Evolutionary conservation across 208 protist genomes (phyloP).

Genomic region (Wallacemonas sp.): DNA sequence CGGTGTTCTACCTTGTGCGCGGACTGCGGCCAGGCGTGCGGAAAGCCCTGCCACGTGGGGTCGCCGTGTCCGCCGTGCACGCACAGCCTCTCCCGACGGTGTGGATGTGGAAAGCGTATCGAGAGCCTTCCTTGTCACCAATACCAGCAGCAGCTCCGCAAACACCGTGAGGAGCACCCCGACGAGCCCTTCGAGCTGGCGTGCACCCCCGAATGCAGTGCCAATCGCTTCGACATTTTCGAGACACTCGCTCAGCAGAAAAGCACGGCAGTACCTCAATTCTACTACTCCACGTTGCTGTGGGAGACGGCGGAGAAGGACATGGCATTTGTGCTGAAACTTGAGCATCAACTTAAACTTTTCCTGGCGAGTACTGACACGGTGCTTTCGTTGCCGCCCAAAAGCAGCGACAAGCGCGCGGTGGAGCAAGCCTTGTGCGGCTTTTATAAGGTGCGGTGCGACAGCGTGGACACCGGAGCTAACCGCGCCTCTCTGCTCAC

Average conservation of each 20-base stretch:
- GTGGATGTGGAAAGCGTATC: conserved; percentile 46
- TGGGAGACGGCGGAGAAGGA: conserved; percentile 38
- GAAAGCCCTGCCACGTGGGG: conserved; percentile 41
- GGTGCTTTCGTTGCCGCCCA: conserved; percentile 40
- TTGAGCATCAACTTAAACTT: conserved; percentile 37
- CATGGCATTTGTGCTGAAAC: conserved; percentile 18
- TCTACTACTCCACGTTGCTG: conserved; percentile 57
- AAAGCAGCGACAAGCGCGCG: conserved; percentile 34
- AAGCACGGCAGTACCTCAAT: conserved; percentile 4
- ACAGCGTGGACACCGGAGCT: conserved; percentile 50
- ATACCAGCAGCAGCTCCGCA: conserved; percentile 6
- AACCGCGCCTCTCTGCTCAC: conserved; percentile 52
- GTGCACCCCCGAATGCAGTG: conserved; percentile 29
- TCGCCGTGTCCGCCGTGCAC: conserved; percentile 48
- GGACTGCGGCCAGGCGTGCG: conserved; percentile 62
- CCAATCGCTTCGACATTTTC: conserved; percentile 28
- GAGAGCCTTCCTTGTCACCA: conserved; percentile 42
- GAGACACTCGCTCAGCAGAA: background rate
- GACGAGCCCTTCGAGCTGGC: conserved; percentile 18
- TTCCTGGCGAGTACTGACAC: conserved; percentile 37
- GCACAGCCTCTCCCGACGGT: conserved; percentile 28
- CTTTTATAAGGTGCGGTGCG: conserved; percentile 60
- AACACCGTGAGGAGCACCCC: conserved; percentile 17
- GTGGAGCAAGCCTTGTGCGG: conserved; percentile 53
- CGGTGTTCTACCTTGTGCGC: conserved; percentile 33